Percentiles rank a stretch among this genome's conserved stretches.
phyloP scores from a whole-genome alignment of 73 alveolate genomes.

The Symbiodinium pilosum region DNA sequence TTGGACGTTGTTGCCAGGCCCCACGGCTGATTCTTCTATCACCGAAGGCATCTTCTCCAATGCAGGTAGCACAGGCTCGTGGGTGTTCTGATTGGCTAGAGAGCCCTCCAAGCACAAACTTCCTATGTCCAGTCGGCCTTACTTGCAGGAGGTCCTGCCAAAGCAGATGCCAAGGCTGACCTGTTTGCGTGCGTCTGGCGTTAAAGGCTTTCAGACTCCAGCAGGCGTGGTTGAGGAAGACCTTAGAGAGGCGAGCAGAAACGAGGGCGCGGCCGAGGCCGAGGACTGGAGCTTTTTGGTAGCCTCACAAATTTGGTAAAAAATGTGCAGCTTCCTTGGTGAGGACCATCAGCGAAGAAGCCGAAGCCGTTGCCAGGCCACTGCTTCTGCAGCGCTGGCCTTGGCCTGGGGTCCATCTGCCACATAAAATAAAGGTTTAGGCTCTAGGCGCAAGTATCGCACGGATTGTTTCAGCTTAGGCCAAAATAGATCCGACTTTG shows the following conservation, averaged over 20 bases:
- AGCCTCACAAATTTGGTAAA: too few species aligned
- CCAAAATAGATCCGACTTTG: too few species aligned
- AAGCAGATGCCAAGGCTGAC: neutral
- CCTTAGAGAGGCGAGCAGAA: neutral
- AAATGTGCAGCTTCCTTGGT: too few species aligned
- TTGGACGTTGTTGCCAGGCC: neutral
- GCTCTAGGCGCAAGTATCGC: too few species aligned
- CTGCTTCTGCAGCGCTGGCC: neutral
- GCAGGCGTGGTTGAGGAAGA: neutral
- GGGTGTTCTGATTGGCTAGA: too few species aligned
- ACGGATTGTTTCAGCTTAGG: too few species aligned
- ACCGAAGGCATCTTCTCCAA: neutral
- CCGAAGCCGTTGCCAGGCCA: neutral
- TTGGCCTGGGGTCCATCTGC: neutral
- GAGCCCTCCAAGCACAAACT: neutral
- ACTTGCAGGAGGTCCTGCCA: neutral
- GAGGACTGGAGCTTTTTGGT: neutral
- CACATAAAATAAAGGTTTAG: too few species aligned
- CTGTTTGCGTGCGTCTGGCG: too few species aligned
- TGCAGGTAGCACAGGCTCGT: neutral
- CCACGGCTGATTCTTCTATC: neutral
- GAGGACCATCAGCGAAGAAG: conserved; percentile 5
- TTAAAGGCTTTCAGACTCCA: too few species aligned
- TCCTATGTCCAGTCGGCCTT: neutral
- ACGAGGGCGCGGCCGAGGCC: neutral